phyloP scores from a whole-genome alignment of 2,329 filamentous ascomycete genomes.

The Xylariaceae sp. region DNA sequence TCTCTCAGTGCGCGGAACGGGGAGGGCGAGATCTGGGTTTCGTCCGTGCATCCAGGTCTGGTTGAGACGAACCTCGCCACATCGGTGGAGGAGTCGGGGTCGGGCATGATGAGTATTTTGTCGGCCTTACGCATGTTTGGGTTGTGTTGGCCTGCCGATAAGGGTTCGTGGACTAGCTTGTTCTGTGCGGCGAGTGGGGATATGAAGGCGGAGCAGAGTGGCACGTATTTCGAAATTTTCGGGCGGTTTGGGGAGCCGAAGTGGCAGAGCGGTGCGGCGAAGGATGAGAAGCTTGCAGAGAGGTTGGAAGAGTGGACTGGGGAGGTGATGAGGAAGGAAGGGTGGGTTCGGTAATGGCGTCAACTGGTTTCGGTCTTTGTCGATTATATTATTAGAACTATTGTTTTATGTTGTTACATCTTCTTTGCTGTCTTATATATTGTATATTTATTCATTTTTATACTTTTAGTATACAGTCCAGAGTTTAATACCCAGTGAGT shows the following conservation, averaged over 20 bases:
- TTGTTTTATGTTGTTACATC: no score
- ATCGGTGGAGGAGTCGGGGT: constrained; percentile 21
- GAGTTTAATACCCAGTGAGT: no score
- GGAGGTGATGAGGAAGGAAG: constrained; percentile 42
- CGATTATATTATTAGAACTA: no score
- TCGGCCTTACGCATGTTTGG: constrained; percentile 32
- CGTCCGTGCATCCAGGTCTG: constrained; percentile 50
- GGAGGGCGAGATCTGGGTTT: constrained; percentile 48
- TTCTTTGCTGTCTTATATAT: no score
- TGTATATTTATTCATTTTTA: no score
- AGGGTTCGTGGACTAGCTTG: constrained; percentile 46
- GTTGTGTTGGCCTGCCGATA: constrained; percentile 39
- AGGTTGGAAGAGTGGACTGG: constrained; percentile 45
- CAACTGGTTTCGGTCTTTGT: neutral
- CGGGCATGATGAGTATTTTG: constrained; percentile 11
- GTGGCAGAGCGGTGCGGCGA: constrained; percentile 45
- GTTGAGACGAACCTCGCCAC: constrained; percentile 43
- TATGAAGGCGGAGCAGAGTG: constrained; percentile 48
- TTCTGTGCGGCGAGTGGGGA: constrained; percentile 46
- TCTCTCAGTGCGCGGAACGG: constrained; percentile 36
- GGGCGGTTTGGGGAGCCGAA: constrained; percentile 40
- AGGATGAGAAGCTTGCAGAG: constrained; percentile 43
- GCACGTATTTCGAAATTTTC: constrained; percentile 44
- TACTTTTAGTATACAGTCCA: no score
- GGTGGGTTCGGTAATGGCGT: constrained; percentile 37